Evolutionary conservation across 106 monocot species (phyloP).

Genomic region (Acorus calamus): DNA sequence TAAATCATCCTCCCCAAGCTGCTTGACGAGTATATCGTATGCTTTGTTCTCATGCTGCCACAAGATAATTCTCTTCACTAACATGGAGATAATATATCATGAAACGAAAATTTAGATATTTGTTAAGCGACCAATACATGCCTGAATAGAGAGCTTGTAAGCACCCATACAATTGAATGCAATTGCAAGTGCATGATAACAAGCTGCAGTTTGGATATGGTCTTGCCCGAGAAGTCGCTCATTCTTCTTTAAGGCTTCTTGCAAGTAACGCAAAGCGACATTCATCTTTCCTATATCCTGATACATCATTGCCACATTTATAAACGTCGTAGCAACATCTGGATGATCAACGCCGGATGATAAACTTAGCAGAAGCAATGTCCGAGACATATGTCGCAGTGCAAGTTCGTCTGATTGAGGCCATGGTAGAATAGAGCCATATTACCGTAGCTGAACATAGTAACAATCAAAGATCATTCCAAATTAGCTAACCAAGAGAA

Average conservation of each 20-base stretch:
- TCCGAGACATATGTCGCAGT: conserved; percentile 75
- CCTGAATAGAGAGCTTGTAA: conserved; percentile 96
- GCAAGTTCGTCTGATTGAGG: conserved; percentile 91
- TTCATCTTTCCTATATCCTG: conserved; percentile 93
- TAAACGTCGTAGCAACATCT: conserved; percentile 89
- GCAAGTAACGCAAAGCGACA: conserved; percentile 81
- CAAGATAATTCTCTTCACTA: neutral
- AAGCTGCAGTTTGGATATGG: conserved; percentile 94
- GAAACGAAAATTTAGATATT: no score
- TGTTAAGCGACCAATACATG: conserved; percentile 2
- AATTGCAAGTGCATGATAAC: conserved; percentile 98
- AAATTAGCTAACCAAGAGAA: neutral
- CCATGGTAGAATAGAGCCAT: conserved; percentile 98
- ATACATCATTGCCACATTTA: conserved; percentile 98
- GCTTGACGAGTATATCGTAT: conserved; percentile 88
- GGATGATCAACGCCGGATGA: conserved; percentile 90
- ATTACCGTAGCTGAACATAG: conserved; percentile 74
- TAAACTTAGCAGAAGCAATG: conserved; percentile 64
- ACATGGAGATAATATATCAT: neutral
- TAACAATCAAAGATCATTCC: neutral
- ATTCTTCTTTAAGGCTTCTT: conserved; percentile 90
- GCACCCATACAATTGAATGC: conserved; percentile 94
- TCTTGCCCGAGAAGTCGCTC: conserved; percentile 86
- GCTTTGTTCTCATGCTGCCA: conserved; percentile 92
- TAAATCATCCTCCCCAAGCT: conserved; percentile 90